Evolutionary conservation across 1,284 basidiomycete genomes (phyloP).

Genomic region (Polyporus tsugae): DNA sequence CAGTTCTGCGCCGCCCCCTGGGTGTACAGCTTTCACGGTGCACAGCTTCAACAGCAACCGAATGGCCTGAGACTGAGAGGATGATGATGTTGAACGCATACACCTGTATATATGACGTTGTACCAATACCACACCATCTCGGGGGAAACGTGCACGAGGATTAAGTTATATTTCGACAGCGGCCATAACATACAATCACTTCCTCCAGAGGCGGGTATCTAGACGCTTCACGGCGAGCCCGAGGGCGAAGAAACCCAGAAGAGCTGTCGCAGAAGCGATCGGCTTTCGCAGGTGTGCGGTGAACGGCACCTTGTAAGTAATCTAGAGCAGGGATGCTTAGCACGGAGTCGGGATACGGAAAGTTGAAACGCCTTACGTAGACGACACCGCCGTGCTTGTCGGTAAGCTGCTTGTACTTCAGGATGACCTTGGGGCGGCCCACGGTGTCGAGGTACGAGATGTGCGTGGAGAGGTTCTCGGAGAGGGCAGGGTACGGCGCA

Average conservation of each 20-base stretch:
- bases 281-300: constrained; percentile 87
- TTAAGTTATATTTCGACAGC: constrained; percentile 30
- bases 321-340: constrained; percentile 53
- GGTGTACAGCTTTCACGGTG: constrained; percentile 55
- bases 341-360: background rate
- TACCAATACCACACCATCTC: constrained; percentile 22
- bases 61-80: constrained; percentile 12
- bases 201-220: constrained; percentile 69
- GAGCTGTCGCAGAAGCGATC: constrained; percentile 72
- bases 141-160: constrained; percentile 7
- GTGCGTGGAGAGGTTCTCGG: constrained; percentile 68
- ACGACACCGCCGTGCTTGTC: constrained; percentile 81
- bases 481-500: constrained; percentile 81
- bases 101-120: constrained; percentile 21
- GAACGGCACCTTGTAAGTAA: constrained; percentile 84
- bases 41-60: constrained; percentile 50
- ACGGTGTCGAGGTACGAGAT: constrained; percentile 94
- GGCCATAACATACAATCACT: constrained; percentile 34
- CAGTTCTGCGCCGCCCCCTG: constrained; percentile 35
- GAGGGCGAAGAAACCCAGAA: constrained; percentile 71
- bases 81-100: background rate
- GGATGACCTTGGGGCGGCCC: constrained; percentile 82
- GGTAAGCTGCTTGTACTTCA: constrained; percentile 81
- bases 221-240: constrained; percentile 69
- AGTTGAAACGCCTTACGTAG: constrained; percentile 60